These are phyloP conservation scores for Pogostemon cablin DNA, from an alignment of 257 asterid species.

Conservation along the genomic window DNA sequence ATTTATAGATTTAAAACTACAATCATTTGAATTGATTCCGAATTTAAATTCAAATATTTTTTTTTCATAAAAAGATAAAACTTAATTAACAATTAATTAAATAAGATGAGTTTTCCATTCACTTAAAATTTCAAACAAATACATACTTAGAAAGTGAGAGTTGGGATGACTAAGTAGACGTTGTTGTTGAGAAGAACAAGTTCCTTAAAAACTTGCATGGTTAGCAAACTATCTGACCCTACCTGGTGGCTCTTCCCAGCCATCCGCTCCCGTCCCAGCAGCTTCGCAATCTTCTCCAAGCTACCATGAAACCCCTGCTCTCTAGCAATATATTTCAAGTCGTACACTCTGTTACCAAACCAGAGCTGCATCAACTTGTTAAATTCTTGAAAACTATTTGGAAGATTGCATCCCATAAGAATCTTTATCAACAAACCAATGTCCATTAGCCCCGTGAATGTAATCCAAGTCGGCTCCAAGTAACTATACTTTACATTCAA, in stretches of 20 bases:
- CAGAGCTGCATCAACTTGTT: constrained; percentile 20
- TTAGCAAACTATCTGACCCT: constrained; percentile 37
- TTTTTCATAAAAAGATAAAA: too few relatives aligned
- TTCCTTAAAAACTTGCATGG: constrained; percentile 14
- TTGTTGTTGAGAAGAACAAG: too few relatives aligned
- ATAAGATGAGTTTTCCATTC: too few relatives aligned
- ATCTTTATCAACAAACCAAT: constrained; percentile 26
- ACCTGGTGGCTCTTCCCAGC: constrained; percentile 43
- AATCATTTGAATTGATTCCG: too few relatives aligned
- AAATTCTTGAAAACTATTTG: neutral
- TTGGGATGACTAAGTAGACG: too few relatives aligned
- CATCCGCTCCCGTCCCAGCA: constrained; percentile 24
- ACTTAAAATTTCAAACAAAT: too few relatives aligned
- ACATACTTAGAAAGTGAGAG: too few relatives aligned
- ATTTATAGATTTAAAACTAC: too few relatives aligned
- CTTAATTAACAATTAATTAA: too few relatives aligned
- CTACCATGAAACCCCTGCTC: constrained; percentile 26
- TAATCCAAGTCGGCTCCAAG: constrained; percentile 32
- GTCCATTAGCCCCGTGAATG: constrained; percentile 44
- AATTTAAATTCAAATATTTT: too few relatives aligned
- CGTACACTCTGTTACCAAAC: constrained; percentile 19
- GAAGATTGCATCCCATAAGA: constrained; percentile 21
- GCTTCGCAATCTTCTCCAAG: constrained; percentile 31
- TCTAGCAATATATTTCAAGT: constrained; percentile 32
- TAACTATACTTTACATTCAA: neutral